Evolutionary conservation across 2,329 filamentous ascomycete genomes (phyloP).

Genomic region (Paecilomyces formosus): DNA sequence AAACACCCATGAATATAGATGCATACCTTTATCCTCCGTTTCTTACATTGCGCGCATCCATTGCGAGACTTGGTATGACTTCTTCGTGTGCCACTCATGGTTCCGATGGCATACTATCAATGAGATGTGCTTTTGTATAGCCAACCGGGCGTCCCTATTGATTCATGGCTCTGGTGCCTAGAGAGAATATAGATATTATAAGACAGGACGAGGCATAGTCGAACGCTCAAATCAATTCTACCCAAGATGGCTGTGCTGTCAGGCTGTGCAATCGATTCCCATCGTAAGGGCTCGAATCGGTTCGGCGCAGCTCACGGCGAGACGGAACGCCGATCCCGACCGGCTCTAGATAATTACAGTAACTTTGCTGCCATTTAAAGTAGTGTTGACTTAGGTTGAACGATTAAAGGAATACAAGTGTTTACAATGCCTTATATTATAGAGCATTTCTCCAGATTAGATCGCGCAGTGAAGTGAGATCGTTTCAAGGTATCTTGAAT

Average conservation of each 20-base stretch:
- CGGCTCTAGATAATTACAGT: background rate
- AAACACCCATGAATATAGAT: background rate
- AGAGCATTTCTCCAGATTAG: too few relatives aligned
- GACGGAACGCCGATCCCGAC: background rate
- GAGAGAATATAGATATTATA: background rate
- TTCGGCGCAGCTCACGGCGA: background rate
- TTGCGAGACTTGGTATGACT: constrained; percentile 5
- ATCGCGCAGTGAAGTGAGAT: too few relatives aligned
- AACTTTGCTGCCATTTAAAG: too few relatives aligned
- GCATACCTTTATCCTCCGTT: constrained; percentile 4
- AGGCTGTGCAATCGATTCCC: background rate
- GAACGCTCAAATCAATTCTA: background rate
- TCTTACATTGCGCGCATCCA: constrained; percentile 6
- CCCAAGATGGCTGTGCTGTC: background rate
- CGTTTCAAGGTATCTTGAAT: too few relatives aligned
- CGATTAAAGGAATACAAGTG: too few relatives aligned
- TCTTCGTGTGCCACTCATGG: constrained; percentile 2
- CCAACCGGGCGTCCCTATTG: background rate
- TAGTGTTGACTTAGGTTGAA: too few relatives aligned
- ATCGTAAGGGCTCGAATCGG: background rate
- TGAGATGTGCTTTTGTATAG: background rate
- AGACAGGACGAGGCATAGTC: background rate
- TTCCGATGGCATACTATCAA: background rate
- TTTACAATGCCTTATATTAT: too few relatives aligned
- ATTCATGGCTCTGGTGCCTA: background rate